phyloP scores from a whole-genome alignment of 202 grass and related monocot species.

The Panicum virgatum region DNA sequence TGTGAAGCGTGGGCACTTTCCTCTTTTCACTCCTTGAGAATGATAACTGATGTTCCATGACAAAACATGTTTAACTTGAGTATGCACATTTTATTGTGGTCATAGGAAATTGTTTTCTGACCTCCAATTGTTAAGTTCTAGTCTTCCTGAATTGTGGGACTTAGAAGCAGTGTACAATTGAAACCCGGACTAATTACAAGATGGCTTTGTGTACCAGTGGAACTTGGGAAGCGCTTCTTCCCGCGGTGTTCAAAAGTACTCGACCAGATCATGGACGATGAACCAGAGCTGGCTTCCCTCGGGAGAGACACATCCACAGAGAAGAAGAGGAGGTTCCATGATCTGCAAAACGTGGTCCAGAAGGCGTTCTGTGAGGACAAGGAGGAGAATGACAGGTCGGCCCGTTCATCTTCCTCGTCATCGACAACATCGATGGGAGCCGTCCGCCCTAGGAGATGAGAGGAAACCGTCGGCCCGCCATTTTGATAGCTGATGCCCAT shows the following conservation, averaged over 20 bases:
- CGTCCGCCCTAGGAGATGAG: constrained; percentile 50
- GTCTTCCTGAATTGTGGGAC: neutral
- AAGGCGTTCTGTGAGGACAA: constrained; percentile 84
- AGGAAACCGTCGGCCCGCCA: neutral
- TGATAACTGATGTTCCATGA: neutral
- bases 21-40: neutral
- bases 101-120: neutral
- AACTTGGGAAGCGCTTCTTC: constrained; percentile 80
- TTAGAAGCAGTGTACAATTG: neutral
- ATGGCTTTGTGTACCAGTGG: constrained; percentile 54
- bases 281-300: constrained; percentile 42
- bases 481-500: constrained; percentile 22
- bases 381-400: constrained; percentile 53
- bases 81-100: neutral
- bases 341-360: constrained; percentile 62
- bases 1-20: neutral
- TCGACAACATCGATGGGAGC: constrained; percentile 37
- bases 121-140: neutral
- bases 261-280: constrained; percentile 79
- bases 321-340: constrained; percentile 62
- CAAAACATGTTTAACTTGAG: neutral
- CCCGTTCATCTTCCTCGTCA: constrained; percentile 49
- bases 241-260: constrained; percentile 75
- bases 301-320: constrained; percentile 51
- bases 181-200: constrained; percentile 12